phyloP scores from a whole-genome alignment of 2,329 filamentous ascomycete genomes.

The Penicillium corylophilum region DNA sequence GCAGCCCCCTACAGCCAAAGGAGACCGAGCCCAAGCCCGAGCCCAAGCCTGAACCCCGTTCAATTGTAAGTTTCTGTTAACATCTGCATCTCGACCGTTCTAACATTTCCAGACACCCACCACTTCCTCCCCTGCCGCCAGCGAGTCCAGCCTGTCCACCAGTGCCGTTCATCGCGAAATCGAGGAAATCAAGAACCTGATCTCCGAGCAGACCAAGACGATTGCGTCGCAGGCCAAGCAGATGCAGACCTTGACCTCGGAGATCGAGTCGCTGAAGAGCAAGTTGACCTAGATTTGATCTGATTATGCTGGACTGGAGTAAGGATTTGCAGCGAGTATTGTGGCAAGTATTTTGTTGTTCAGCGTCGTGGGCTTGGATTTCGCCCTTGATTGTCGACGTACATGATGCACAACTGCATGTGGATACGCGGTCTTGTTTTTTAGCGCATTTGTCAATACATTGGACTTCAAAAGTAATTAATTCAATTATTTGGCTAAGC shows the following conservation, averaged over 20 bases:
- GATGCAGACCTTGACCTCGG: conserved; percentile 66
- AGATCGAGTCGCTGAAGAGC: conserved; percentile 79
- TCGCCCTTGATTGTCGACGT: conserved; percentile 11
- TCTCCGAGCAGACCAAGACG: conserved; percentile 74
- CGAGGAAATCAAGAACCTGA: conserved; percentile 71
- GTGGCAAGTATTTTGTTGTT: conserved; percentile 4
- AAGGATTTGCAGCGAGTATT: conserved; percentile 4
- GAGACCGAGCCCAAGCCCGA: conserved; percentile 16
- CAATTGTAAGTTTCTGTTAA: conserved; percentile 12
- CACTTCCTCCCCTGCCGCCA: conserved; percentile 30
- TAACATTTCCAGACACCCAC: conserved; percentile 24
- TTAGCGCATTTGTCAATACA: conserved; percentile 28
- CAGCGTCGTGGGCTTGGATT: neutral
- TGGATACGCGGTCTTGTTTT: conserved; percentile 23
- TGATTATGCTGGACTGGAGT: neutral
- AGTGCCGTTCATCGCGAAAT: conserved; percentile 63
- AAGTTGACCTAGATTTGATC: conserved; percentile 55
- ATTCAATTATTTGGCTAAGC: neutral
- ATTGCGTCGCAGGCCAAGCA: conserved; percentile 76
- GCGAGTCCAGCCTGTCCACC: conserved; percentile 25
- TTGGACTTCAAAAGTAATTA: conserved; percentile 11
- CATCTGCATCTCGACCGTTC: neutral
- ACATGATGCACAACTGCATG: conserved; percentile 16
- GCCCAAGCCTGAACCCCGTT: conserved; percentile 12
- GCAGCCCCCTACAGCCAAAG: conserved; percentile 33